A percentile compares a stretch with the other conserved stretches of the same genome.
Conservation (phyloP, 2,329 filamentous ascomycete species). For the Dactylellina sp. region DNA sequence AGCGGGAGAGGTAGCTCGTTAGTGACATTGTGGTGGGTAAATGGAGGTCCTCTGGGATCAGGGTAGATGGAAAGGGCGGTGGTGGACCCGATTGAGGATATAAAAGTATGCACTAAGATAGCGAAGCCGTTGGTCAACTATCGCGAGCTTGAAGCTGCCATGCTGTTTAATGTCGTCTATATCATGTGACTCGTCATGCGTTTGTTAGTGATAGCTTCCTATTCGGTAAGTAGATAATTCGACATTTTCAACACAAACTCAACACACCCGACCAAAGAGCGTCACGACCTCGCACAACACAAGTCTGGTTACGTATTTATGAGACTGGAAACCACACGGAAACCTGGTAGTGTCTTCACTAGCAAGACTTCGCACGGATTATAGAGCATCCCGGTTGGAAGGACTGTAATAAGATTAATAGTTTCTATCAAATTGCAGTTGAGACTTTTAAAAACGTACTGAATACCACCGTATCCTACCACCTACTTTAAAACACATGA, state of each 20-base stretch:
- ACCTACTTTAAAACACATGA: no score
- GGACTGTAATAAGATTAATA: no score
- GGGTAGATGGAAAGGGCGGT: background rate
- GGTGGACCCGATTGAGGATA: constrained; percentile 2
- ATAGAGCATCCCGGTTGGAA: no score
- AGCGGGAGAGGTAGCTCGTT: constrained; percentile 57
- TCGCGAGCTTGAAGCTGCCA: constrained; percentile 41
- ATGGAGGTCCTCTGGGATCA: background rate
- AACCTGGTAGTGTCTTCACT: no score
- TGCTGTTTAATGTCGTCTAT: constrained; percentile 36
- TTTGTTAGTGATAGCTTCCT: constrained; percentile 14
- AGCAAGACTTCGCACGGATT: no score
- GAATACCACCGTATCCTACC: no score
- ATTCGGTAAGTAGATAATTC: background rate
- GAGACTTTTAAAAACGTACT: no score
- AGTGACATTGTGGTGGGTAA: constrained; percentile 39
- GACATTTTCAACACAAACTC: background rate
- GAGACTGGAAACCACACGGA: no score
- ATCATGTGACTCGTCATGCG: constrained; percentile 23
- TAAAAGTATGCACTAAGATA: constrained; percentile 64
- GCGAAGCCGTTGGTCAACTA: constrained; percentile 68
- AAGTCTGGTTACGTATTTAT: no score
- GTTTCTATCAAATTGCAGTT: no score
- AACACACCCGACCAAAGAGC: background rate
- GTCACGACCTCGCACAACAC: no score